phyloP scores from a whole-genome alignment of 2,329 filamentous ascomycete genomes.

The Cladorrhinum sp. region DNA sequence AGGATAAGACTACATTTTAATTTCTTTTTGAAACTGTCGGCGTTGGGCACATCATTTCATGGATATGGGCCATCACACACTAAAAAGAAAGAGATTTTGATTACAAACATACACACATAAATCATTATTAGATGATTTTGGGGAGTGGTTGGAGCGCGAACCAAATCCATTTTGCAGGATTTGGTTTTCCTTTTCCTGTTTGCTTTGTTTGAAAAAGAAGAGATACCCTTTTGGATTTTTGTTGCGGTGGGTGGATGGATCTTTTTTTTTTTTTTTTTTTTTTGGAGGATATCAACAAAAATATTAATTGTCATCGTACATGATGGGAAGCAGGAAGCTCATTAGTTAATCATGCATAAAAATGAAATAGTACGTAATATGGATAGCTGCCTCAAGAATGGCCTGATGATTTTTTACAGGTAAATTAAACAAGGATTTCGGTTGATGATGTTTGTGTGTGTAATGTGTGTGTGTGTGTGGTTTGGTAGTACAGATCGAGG shows the following conservation, averaged over 20 bases:
- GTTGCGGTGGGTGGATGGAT: neutral
- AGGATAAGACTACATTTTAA: conserved; percentile 3
- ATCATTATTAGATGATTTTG: neutral
- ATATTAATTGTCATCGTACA: neutral
- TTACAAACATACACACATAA: neutral
- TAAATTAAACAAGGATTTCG: neutral
- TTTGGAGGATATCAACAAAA: too few species aligned
- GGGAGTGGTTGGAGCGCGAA: neutral
- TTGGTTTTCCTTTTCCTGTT: neutral
- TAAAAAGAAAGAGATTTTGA: neutral
- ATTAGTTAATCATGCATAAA: neutral
- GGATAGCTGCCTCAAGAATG: conserved; percentile 6
- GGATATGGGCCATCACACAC: neutral
- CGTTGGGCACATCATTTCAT: neutral
- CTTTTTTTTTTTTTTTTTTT: neutral
- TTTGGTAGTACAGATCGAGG: neutral
- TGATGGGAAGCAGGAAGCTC: neutral
- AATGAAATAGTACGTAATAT: neutral
- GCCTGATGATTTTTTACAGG: neutral
- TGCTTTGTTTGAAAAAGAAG: neutral
- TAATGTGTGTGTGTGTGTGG: neutral
- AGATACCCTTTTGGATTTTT: conserved; percentile 8
- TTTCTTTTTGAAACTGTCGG: neutral
- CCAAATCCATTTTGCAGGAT: neutral
- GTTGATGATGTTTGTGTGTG: neutral